phyloP scores from a whole-genome alignment of 2,329 filamentous ascomycete genomes.

The Capronia coronata region DNA sequence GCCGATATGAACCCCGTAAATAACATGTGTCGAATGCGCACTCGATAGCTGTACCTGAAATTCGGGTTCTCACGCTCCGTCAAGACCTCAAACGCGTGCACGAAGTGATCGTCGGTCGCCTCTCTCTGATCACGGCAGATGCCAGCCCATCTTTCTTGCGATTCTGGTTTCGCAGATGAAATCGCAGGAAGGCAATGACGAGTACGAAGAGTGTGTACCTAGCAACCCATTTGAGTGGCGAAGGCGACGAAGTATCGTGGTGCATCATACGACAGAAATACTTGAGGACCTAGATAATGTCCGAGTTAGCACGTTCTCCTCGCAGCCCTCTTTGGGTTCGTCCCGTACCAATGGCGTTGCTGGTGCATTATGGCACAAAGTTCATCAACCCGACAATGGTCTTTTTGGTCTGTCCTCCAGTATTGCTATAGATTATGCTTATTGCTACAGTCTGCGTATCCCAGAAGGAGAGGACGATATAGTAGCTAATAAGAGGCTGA shows the following conservation, averaged over 20 bases:
- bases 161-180: conserved; percentile 54
- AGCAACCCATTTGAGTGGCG: conserved; percentile 63
- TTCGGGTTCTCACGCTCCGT: conserved; percentile 63
- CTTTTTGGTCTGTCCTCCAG: conserved; percentile 70
- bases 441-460: conserved; percentile 62
- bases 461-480: conserved; percentile 73
- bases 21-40: not conserved
- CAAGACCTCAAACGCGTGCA: conserved; percentile 56
- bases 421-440: conserved; percentile 62
- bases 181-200: conserved; percentile 53
- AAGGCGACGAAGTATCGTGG: conserved; percentile 66
- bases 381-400: conserved; percentile 60
- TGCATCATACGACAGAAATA: conserved; percentile 55
- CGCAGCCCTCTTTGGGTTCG: not conserved
- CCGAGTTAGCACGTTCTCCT: not conserved
- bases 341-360: conserved; percentile 51
- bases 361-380: conserved; percentile 63
- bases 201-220: conserved; percentile 53
- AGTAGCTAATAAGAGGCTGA: conserved; percentile 68
- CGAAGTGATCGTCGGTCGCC: conserved; percentile 9
- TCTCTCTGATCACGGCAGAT: conserved; percentile 10
- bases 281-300: conserved; percentile 47
- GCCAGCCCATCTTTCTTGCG: conserved; percentile 48
- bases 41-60: conserved; percentile 51
- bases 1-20: not conserved